Evolutionary conservation across 2,329 filamentous ascomycete species (phyloP).

Genomic region (Drechslerella coelobrocha): DNA sequence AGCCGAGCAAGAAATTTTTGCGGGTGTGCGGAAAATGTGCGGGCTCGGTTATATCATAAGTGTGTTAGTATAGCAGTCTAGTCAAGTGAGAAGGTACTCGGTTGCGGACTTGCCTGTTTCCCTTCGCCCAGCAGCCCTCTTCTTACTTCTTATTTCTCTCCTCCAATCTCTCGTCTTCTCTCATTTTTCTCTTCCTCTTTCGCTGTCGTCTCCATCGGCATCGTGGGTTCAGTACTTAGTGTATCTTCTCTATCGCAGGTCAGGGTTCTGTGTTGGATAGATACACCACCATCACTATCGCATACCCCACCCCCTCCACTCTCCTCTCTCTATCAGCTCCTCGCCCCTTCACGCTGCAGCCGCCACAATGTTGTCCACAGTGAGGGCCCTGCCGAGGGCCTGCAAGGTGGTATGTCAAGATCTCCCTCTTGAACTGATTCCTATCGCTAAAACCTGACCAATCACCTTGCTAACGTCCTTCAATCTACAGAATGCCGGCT

Average conservation of each 20-base stretch:
- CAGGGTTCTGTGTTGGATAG: constrained; percentile 39
- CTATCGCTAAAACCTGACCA: constrained; percentile 5
- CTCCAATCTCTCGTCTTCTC: constrained; percentile 28
- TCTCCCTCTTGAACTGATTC: neutral
- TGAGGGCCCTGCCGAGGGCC: constrained; percentile 54
- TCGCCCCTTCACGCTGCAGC: constrained; percentile 10
- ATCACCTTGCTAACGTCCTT: constrained; percentile 26
- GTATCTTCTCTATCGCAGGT: constrained; percentile 15
- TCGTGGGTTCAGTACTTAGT: constrained; percentile 52
- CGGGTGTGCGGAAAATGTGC: constrained; percentile 7
- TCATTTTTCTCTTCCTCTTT: constrained; percentile 42
- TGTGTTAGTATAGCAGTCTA: neutral
- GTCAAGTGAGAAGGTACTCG: constrained; percentile 15
- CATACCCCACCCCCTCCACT: constrained; percentile 45
- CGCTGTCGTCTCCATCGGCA: constrained; percentile 53
- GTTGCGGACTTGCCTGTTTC: constrained; percentile 55
- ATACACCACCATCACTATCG: neutral
- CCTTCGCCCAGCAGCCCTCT: constrained; percentile 57
- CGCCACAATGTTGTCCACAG: constrained; percentile 53
- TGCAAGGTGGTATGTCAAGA: constrained; percentile 54
- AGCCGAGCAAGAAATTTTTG: constrained; percentile 10
- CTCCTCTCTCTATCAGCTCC: neutral
- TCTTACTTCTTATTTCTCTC: constrained; percentile 56
- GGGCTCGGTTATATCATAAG: constrained; percentile 37
- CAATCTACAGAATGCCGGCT: constrained; percentile 50